Evolutionary conservation across 2,329 filamentous ascomycete genomes (phyloP).

Genomic region (Moelleriella libera): DNA sequence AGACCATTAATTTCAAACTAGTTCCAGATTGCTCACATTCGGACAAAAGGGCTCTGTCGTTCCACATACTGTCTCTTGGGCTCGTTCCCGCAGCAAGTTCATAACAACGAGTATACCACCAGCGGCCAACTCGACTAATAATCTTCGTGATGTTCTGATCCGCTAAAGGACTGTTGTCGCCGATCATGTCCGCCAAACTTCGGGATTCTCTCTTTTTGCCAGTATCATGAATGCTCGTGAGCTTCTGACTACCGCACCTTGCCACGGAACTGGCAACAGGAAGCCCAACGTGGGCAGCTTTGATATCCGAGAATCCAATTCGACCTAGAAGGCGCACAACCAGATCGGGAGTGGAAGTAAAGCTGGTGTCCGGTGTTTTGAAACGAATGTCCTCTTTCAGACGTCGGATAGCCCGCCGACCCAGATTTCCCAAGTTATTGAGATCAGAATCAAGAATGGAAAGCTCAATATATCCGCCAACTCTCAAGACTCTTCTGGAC

Average conservation of each 20-base stretch:
- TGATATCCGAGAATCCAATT: constrained; percentile 57
- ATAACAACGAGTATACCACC: constrained; percentile 95
- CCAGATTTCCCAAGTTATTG: constrained; percentile 65
- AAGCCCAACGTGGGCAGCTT: constrained; percentile 64
- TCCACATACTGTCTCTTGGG: constrained; percentile 55
- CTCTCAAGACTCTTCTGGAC: constrained; percentile 62
- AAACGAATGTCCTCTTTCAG: constrained; percentile 59
- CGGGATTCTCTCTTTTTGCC: constrained; percentile 28
- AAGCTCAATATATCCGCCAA: constrained; percentile 67
- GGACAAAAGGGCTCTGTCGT: constrained; percentile 55
- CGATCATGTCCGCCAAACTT: constrained; percentile 58
- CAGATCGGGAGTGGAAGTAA: constrained; percentile 45
- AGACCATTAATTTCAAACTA: constrained; percentile 81
- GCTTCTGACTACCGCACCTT: constrained; percentile 9
- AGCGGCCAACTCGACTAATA: constrained; percentile 80
- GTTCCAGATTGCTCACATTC: constrained; percentile 83
- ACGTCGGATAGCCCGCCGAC: constrained; percentile 52
- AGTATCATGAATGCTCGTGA: constrained; percentile 6
- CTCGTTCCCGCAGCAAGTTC: constrained; percentile 46
- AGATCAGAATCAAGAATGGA: constrained; percentile 68
- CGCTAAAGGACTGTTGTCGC: constrained; percentile 51
- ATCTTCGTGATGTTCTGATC: constrained; percentile 86
- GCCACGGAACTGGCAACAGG: constrained; percentile 47
- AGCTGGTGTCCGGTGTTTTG: constrained; percentile 41
- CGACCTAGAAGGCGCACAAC: constrained; percentile 54